Base-by-base conservation (phyloP, 306 rosid species). In the Prunus armeniaca region DNA sequence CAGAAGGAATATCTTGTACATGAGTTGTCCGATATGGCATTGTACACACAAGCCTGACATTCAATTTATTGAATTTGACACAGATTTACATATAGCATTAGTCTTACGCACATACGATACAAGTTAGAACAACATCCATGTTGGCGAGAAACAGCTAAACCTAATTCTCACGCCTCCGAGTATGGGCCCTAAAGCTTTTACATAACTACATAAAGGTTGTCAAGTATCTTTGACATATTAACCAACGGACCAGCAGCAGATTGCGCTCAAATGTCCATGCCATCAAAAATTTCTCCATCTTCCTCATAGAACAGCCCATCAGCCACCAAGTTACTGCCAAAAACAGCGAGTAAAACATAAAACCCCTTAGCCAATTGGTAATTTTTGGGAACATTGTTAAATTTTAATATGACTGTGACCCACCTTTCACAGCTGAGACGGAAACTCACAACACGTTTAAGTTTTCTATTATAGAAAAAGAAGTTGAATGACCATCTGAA, bases 401-500 rank as follows among this genome's bases (percentile, higher is more conserved):
- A 63, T 30, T 25, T 15, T 4, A 30, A 43, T 56, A 65, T 77
- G 43, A 17, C 22, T 55, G 68, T 65, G n/a, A 67, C 90, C 73
- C 80, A 95, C 98, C 97, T 95, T 84, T 87, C 84, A 89, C 99
- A 92, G 87, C 89, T 79, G 80, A 92, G 83, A 32, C 87, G 92
- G 78, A 92, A 92, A 68, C 92, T 89, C 81, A 91, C 92, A 2
- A 95, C 82, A 41, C 97, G 91, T 87, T 92, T 95, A 49, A 89
- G 91, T 85, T 90, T 95, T 82, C 97, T 77, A 74, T 90, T 92
- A 75, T 92, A 95, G 86, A 95, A 95, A 82, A 95, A 89, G 89
- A 92, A 92, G 78, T 86, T 92, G 86, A 90, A 95, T 73, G 97
- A 89, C 99, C 99, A 95, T 74, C 97, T 95, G 89, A 34, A 78